Evolutionary conservation across 208 protist species (phyloP).

Genomic region (Kentomonas sorsogonicus): DNA sequence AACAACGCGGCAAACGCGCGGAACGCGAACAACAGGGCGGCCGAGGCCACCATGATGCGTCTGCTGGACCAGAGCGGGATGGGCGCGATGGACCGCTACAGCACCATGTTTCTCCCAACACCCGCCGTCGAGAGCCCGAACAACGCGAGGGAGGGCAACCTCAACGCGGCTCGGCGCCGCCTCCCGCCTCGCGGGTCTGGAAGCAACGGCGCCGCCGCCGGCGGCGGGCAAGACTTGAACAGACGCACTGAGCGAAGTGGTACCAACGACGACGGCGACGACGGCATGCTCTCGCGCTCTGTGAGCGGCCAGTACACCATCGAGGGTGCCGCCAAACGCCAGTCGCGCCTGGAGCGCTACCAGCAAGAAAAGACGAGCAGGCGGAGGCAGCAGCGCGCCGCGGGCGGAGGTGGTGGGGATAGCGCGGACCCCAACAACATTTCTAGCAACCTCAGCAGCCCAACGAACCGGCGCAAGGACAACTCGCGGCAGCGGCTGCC

Average conservation of each 20-base stretch:
- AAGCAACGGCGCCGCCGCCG: neutral
- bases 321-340: slow-evolving; percentile 21
- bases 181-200: neutral
- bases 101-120: neutral
- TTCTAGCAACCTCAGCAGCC: neutral
- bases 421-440: neutral
- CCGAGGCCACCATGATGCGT: no score
- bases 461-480: no score
- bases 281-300: neutral
- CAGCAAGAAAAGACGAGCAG: no score
- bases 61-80: neutral
- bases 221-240: neutral
- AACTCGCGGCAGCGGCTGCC: no score
- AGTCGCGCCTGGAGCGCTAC: slow-evolving; percentile 20
- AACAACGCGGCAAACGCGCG: no score
- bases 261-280: neutral
- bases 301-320: slow-evolving; percentile 10
- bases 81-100: neutral
- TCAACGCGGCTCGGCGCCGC: neutral
- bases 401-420: no score
- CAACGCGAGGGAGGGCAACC: neutral
- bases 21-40: no score
- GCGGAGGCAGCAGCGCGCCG: no score
- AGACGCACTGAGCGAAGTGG: neutral
- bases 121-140: neutral